Percentiles rank a stretch among this genome's conserved stretches.
Evolutionary conservation across 257 asterid genomes (phyloP).

Genomic region (Solanum megistacrolobum): DNA sequence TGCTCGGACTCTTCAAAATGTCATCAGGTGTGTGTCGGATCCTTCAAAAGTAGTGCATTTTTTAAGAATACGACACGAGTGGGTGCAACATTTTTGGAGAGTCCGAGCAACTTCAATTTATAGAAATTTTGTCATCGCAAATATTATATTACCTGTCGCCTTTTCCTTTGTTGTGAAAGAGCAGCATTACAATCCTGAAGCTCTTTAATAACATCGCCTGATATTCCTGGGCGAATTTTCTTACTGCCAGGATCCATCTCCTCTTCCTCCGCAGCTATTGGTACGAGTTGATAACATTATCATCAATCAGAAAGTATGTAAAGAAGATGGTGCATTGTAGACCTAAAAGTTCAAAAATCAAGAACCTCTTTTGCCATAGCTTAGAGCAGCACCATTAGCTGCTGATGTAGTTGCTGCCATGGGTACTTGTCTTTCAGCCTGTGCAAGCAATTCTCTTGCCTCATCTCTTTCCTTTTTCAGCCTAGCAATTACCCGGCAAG

Average conservation of each 20-base stretch:
- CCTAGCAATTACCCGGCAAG: conserved; percentile 99
- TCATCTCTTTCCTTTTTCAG: conserved; percentile 92
- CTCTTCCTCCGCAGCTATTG: conserved; percentile 66
- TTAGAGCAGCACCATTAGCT: conserved; percentile 32
- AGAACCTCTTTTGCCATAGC: conserved; percentile 95
- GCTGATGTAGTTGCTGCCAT: conserved; percentile 22
- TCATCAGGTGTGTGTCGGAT: too few species aligned
- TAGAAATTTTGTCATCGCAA: background rate
- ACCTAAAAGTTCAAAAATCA: background rate
- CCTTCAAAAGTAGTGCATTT: too few species aligned
- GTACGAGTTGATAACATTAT: conserved; percentile 2
- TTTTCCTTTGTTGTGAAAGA: conserved; percentile 89
- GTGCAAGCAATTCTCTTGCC: conserved; percentile 68
- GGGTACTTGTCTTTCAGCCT: conserved; percentile 85
- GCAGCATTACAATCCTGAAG: conserved; percentile 76
- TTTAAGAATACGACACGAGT: too few species aligned
- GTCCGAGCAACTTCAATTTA: too few species aligned
- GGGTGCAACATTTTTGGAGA: too few species aligned
- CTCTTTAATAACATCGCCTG: conserved; percentile 60
- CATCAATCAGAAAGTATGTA: background rate
- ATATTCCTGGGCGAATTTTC: conserved; percentile 68
- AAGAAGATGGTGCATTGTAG: background rate
- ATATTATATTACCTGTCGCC: conserved; percentile 71
- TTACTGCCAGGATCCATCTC: conserved; percentile 66
- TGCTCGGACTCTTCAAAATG: too few species aligned